These are phyloP conservation scores for Colletotrichum sp. DNA, from an alignment of 2,329 filamentous ascomycete species.

Conservation along the genomic window DNA sequence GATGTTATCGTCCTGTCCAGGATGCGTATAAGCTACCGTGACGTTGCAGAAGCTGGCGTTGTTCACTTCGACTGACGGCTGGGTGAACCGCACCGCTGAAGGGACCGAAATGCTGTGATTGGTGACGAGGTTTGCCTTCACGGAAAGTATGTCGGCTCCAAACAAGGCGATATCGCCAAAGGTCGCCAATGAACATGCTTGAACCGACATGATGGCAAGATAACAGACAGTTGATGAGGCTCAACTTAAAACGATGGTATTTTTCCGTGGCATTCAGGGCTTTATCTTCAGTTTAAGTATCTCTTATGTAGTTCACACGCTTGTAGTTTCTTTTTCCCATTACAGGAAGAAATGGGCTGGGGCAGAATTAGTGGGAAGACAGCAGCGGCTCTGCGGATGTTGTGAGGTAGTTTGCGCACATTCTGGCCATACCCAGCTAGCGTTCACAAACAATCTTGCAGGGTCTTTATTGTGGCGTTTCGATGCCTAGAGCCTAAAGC, in stretches of 20 bases:
- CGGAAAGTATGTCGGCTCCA: neutral
- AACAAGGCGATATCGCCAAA: neutral
- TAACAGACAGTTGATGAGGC: neutral
- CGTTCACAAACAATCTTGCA: neutral
- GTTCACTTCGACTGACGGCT: neutral
- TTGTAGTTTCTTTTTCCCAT: neutral
- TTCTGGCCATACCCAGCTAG: neutral
- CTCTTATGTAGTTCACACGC: neutral
- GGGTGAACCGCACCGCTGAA: neutral
- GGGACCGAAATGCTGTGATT: neutral
- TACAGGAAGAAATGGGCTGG: neutral
- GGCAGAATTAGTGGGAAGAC: neutral
- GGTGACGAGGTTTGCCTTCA: neutral
- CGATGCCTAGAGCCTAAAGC: neutral
- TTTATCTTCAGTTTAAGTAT: rapidly evolving
- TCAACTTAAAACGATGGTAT: rapidly evolving
- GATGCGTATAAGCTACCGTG: constrained; percentile 30
- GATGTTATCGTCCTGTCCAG: constrained; percentile 25
- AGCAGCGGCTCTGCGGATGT: neutral
- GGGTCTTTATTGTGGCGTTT: neutral
- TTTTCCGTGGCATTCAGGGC: neutral
- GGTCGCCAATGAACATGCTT: neutral
- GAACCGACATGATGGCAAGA: neutral
- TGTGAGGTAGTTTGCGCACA: neutral
- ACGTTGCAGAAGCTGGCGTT: constrained; percentile 30